These are phyloP conservation scores for Alternaria novae-zelandiae DNA, from an alignment of 2,329 filamentous ascomycete genomes.

Conservation along the genomic window DNA sequence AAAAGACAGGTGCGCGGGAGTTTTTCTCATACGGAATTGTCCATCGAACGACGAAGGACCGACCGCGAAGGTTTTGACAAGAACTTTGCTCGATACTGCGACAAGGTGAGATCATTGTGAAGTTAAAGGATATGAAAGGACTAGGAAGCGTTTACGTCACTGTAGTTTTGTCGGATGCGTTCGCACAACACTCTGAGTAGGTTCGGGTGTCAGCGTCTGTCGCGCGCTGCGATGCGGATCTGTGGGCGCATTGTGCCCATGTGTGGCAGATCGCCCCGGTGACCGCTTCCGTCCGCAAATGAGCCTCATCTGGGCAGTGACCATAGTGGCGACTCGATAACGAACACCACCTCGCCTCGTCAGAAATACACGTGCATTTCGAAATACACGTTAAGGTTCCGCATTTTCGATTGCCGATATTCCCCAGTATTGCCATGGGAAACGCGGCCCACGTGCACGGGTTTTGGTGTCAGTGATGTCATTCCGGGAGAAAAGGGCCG, in stretches of 20 bases:
- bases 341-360: neutral
- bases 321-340: neutral
- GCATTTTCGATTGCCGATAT: slow-evolving; percentile 1
- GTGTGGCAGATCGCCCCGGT: neutral
- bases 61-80: neutral
- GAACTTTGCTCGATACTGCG: neutral
- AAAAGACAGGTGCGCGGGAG: neutral
- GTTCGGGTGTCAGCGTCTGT: neutral
- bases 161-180: neutral
- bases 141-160: neutral
- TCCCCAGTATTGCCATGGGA: neutral
- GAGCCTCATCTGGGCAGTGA: neutral
- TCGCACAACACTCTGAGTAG: neutral
- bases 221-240: neutral
- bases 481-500: neutral
- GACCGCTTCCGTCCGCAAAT: neutral
- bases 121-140: neutral
- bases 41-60: neutral
- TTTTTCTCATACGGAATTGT: neutral
- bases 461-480: neutral
- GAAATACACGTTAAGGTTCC: neutral
- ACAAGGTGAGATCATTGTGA: neutral
- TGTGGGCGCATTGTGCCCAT: neutral
- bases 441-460: neutral
- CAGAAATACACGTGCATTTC: neutral